These are phyloP conservation scores for Barnettozyma sp. DNA, from an alignment of 805 yeast species.

Conservation along the genomic window DNA sequence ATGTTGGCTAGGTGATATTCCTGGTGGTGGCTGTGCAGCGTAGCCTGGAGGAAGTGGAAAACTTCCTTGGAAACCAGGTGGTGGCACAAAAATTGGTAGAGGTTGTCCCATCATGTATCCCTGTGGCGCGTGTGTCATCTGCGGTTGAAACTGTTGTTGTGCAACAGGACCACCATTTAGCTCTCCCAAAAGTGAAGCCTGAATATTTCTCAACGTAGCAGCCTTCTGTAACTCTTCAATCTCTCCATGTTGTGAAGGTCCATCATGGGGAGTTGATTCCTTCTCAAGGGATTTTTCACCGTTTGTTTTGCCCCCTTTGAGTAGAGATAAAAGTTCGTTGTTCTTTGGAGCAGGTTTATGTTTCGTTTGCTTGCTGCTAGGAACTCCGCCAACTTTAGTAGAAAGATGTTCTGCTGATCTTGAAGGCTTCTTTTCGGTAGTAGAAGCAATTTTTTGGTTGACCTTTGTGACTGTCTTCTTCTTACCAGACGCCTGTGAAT, in stretches of 20 bases:
- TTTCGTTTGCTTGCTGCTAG: slow-evolving; percentile 17
- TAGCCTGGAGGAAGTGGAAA: slow-evolving; percentile 3
- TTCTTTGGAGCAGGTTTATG: slow-evolving; percentile 19
- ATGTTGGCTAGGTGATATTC: too few species aligned
- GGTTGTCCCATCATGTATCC: slow-evolving; percentile 11
- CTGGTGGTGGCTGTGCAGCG: slow-evolving; percentile 1
- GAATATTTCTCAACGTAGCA: slow-evolving; percentile 11
- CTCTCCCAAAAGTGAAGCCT: slow-evolving; percentile 27
- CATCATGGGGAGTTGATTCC: neutral
- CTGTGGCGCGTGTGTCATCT: slow-evolving; percentile 10
- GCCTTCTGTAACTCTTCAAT: slow-evolving; percentile 8
- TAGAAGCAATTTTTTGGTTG: slow-evolving; percentile 1
- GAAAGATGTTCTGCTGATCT: too few species aligned
- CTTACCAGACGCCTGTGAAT: slow-evolving; percentile 52
- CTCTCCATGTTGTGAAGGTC: slow-evolving; percentile 13
- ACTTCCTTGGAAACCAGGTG: slow-evolving; percentile 17
- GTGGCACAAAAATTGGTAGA: slow-evolving; percentile 8
- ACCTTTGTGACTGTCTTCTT: slow-evolving; percentile 17
- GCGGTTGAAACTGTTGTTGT: slow-evolving; percentile 9
- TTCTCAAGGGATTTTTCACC: slow-evolving; percentile 24
- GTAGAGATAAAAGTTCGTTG: slow-evolving; percentile 37
- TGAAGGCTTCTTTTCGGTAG: slow-evolving; percentile 4
- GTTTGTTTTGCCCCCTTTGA: slow-evolving; percentile 30
- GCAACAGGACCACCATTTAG: slow-evolving; percentile 18
- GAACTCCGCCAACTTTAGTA: too few species aligned